A percentile compares a stretch with the other conserved stretches of the same genome.
Evolutionary conservation across 257 asterid genomes (phyloP).

Genomic region (Scutellaria barbata): DNA sequence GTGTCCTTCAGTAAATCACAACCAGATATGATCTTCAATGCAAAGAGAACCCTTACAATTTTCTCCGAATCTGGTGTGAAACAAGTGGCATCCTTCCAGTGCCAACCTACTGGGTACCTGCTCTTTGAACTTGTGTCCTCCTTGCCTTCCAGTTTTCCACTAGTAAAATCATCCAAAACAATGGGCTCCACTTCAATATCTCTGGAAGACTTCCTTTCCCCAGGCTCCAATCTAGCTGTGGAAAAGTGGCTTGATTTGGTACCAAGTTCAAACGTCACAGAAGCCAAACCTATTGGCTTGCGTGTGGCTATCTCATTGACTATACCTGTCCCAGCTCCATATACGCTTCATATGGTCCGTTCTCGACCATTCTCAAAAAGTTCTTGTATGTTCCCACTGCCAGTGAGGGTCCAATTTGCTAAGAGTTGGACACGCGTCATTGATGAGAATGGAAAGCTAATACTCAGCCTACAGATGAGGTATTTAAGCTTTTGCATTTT

Average conservation of each 20-base stretch:
- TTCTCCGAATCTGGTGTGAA: slow-evolving; percentile 79
- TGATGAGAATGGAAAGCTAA: slow-evolving; percentile 71
- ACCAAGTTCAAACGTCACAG: slow-evolving; percentile 55
- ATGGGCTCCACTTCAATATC: slow-evolving; percentile 66
- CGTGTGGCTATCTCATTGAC: slow-evolving; percentile 86
- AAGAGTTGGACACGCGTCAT: slow-evolving; percentile 58
- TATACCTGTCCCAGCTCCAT: slow-evolving; percentile 65
- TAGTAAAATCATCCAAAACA: slow-evolving; percentile 51
- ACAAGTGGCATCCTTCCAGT: slow-evolving; percentile 85
- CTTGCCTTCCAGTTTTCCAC: slow-evolving; percentile 45
- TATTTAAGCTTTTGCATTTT: slow-evolving; percentile 32
- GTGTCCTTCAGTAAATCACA: slow-evolving; percentile 77
- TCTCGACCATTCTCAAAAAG: slow-evolving; percentile 58
- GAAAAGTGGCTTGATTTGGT: slow-evolving; percentile 91
- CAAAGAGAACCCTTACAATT: slow-evolving; percentile 74
- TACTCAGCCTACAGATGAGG: slow-evolving; percentile 83
- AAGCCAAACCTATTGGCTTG: slow-evolving; percentile 59
- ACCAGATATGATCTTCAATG: slow-evolving; percentile 80
- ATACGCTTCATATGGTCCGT: slow-evolving; percentile 57
- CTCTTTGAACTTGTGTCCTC: slow-evolving; percentile 63
- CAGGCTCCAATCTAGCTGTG: slow-evolving; percentile 54
- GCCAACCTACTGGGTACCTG: slow-evolving; percentile 76
- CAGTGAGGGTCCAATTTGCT: slow-evolving; percentile 50
- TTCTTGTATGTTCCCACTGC: slow-evolving; percentile 72
- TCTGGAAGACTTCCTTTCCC: slow-evolving; percentile 57